Evolutionary conservation across 257 asterid genomes (phyloP).

Genomic region (Lycium barbarum): DNA sequence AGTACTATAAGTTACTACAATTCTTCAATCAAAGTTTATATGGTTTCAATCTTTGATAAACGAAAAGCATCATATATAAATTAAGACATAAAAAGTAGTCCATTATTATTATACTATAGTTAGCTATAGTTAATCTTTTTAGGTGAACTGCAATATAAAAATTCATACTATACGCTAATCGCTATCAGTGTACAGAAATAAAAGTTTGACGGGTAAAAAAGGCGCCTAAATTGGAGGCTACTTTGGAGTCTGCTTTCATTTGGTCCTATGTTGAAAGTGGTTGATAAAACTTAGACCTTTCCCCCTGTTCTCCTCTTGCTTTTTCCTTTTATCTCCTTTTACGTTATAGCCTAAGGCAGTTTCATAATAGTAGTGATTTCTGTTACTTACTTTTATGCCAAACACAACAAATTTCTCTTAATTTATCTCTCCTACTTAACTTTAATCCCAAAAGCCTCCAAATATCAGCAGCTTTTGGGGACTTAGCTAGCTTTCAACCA

Average conservation of each 20-base stretch:
- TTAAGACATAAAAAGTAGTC: no score
- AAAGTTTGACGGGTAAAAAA: slow-evolving; percentile 47
- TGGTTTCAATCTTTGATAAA: no score
- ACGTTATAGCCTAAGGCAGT: slow-evolving; percentile 11
- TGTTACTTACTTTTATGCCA: slow-evolving; percentile 19
- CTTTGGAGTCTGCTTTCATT: slow-evolving; percentile 33
- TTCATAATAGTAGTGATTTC: not conserved
- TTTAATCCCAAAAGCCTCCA: slow-evolving; percentile 36
- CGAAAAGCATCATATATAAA: no score
- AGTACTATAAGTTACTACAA: no score
- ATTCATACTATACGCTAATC: not conserved
- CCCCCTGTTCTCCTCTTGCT: slow-evolving; percentile 5
- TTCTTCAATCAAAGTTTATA: no score
- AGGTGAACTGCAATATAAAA: not conserved
- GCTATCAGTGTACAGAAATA: not conserved
- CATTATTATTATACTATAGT: not conserved
- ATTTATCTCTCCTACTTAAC: not conserved
- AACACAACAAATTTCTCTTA: not conserved
- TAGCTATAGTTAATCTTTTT: not conserved
- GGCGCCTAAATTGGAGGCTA: slow-evolving; percentile 33
- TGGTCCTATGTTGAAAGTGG: slow-evolving; percentile 30
- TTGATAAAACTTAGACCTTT: not conserved
- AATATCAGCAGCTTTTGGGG: slow-evolving; percentile 9
- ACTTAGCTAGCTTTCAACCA: not conserved
- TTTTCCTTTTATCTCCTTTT: not conserved